Base-by-base conservation (phyloP, 352 stramenopile genomes). In the Globisporangium lucens region DNA sequence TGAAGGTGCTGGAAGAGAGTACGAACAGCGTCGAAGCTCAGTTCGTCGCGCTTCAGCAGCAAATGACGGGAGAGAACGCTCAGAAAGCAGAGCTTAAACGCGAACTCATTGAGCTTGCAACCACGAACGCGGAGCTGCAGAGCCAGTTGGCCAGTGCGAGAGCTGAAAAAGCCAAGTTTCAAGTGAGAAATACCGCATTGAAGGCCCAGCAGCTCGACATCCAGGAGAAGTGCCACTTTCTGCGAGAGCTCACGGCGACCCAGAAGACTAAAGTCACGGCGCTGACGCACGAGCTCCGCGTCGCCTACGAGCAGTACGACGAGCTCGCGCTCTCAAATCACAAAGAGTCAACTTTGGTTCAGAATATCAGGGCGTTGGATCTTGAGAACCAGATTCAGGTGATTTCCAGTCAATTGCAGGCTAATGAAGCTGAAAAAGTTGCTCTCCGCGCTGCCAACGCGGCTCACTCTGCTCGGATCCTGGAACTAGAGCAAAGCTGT, bases 301-400 rank as follows among this genome's bases (percentile, higher is more conserved):
- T n/a, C 43, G 63, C 41, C 2, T 53, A 47, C n/a, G 43, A n/a
- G 4, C 63, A 68, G 55, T 27, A 41, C 2, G 63, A 63, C n/a
- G n/a, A 55, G 4, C 15, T 63, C 7, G 55, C 10, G 0, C 2
- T 30, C 9, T 9, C n/a, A 17, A n/a, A 27, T 22, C 43, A 15
- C 12, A 7, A 9, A 0, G 17, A n/a, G 3, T 4, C 10, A 4
- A 3, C 5, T 41, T 13, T 56, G 22, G 15, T 3, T 27, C 43
- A 58, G 20, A 57, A 17, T 2, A 46, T 20, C 9, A n/a, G 47
- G 36, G 5, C 12, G 29, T 61, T 5, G 1, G 30, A 47, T 1
- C 55, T 61, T 13, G 55, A 61, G 55, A 47, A 36, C 55, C 55
- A 61, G 20, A 36, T 46, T 43, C 30, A 8, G 17, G 7, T 20